These are phyloP conservation scores for Chlorella sp. DNA, from an alignment of 139 green algal genomes.

Conservation along the genomic window DNA sequence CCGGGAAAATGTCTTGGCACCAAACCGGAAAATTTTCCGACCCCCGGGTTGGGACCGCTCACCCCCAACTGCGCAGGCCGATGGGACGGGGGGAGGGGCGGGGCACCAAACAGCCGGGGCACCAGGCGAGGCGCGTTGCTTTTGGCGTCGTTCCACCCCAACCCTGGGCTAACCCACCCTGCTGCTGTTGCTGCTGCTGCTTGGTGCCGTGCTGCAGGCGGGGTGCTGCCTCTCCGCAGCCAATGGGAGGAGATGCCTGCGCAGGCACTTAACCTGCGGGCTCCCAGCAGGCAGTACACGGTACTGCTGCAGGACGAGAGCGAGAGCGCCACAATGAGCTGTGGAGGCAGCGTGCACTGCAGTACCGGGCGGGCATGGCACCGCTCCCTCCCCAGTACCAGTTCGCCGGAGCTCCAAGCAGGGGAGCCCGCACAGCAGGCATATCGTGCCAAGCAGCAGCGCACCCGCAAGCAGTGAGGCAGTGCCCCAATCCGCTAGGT, in stretches of 20 bases:
- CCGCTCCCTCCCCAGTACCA: conserved; percentile 2
- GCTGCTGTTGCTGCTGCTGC: background rate
- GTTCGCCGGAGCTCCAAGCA: background rate
- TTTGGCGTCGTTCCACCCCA: no score
- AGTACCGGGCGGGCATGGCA: background rate
- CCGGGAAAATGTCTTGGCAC: no score
- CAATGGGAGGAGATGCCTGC: background rate
- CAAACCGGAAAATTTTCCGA: no score
- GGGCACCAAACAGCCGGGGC: no score
- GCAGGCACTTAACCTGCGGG: background rate
- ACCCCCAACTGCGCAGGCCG: no score
- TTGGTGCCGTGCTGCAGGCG: background rate
- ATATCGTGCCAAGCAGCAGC: background rate
- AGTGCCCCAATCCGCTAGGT: no score
- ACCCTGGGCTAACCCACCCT: background rate
- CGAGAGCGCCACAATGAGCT: conserved; percentile 9
- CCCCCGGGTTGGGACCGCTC: no score
- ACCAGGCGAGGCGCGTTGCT: background rate
- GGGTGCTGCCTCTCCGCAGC: background rate
- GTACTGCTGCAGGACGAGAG: conserved; percentile 26
- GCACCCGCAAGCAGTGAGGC: background rate
- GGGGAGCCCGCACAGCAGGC: background rate
- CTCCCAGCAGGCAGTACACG: conserved; percentile 1
- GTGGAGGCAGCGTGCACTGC: background rate
- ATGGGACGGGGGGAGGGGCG: no score